These are phyloP conservation scores for Acanthamoeba divionensis DNA, from an alignment of 208 protist genomes.

Conservation along the genomic window DNA sequence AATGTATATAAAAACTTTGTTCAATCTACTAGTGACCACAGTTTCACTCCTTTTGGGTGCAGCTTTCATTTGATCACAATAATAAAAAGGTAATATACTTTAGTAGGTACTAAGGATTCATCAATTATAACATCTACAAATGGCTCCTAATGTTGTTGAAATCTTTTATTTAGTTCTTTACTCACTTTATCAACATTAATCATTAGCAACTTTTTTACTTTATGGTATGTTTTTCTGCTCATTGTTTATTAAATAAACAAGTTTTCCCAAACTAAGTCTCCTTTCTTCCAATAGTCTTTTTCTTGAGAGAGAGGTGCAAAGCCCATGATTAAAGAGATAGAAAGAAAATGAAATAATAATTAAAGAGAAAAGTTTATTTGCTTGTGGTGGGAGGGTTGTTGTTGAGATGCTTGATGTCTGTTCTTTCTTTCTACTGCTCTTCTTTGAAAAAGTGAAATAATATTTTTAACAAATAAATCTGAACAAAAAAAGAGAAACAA, in stretches of 20 bases:
- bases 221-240: not conserved
- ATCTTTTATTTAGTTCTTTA: not conserved
- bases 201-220: not conserved
- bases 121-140: not conserved
- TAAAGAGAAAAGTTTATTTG: not conserved
- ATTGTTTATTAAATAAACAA: not conserved
- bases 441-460: too few relatives aligned
- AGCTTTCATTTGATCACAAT: not conserved
- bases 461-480: too few relatives aligned
- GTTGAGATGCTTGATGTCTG: too few relatives aligned
- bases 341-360: not conserved
- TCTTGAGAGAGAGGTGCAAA: not conserved
- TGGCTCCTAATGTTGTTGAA: not conserved
- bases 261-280: not conserved
- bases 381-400: not conserved
- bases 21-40: not conserved
- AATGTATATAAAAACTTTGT: not conserved
- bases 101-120: not conserved
- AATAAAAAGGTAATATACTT: not conserved
- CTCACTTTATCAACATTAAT: not conserved
- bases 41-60: conserved; percentile 2
- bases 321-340: not conserved
- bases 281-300: not conserved
- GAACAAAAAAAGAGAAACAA: too few relatives aligned
- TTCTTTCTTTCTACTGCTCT: too few relatives aligned